phyloP scores from a whole-genome alignment of 2,329 filamentous ascomycete species.

The Thermochaetoides dissita region DNA sequence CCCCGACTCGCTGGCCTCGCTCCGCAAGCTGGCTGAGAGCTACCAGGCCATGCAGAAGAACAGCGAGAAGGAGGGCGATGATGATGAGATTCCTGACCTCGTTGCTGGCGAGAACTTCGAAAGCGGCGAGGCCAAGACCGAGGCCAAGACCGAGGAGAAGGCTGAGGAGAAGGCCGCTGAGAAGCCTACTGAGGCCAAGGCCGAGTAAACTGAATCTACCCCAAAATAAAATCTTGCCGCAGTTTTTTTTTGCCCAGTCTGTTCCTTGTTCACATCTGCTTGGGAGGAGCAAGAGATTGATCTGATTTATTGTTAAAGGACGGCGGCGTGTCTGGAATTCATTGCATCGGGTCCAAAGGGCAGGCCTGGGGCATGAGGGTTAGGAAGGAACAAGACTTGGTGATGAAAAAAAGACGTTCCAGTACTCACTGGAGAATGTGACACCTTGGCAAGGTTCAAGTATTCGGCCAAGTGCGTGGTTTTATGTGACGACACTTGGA shows the following conservation, averaged over 20 bases:
- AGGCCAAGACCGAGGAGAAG: slow-evolving; percentile 61
- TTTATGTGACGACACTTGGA: too few species aligned
- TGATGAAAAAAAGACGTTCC: background rate
- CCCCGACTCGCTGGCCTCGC: slow-evolving; percentile 90
- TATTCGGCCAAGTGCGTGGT: too few species aligned
- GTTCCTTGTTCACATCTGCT: background rate
- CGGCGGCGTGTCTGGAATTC: slow-evolving; percentile 13
- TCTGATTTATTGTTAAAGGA: slow-evolving; percentile 8
- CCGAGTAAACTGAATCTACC: slow-evolving; percentile 51
- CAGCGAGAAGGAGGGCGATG: slow-evolving; percentile 59
- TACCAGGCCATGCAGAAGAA: slow-evolving; percentile 97
- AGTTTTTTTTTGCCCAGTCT: slow-evolving; percentile 5
- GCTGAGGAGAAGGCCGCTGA: background rate
- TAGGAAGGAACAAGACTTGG: slow-evolving; percentile 10
- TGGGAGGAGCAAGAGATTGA: slow-evolving; percentile 6
- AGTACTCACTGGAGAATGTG: too few species aligned
- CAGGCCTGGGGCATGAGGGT: slow-evolving; percentile 7
- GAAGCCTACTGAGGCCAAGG: slow-evolving; percentile 40
- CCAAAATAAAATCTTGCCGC: slow-evolving; percentile 6
- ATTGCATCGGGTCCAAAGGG: slow-evolving; percentile 8
- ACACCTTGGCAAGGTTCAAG: too few species aligned
- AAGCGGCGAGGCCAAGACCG: slow-evolving; percentile 66
- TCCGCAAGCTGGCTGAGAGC: slow-evolving; percentile 96
- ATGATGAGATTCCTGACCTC: slow-evolving; percentile 92
- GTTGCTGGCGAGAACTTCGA: slow-evolving; percentile 98